Conservation (phyloP, 192 early-diverging fungal genomes). For the Coemansia guatemalensis region DNA sequence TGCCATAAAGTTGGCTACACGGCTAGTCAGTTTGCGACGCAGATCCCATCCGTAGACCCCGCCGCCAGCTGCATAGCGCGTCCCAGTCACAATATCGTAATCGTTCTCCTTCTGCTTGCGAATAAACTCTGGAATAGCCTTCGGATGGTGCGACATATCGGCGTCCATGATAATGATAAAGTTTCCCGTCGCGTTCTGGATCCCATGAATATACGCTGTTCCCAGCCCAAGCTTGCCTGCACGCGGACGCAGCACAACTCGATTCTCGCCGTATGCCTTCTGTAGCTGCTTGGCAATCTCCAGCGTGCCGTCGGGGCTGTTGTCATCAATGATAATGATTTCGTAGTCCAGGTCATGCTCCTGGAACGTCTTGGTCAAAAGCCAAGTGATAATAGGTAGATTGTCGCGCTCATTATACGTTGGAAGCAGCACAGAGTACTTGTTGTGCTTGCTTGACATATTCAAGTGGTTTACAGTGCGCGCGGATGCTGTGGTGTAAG, state of each 20-base stretch:
- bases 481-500: constrained; percentile 10
- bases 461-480: constrained; percentile 14
- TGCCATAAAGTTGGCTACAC: constrained; percentile 96
- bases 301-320: constrained; percentile 92
- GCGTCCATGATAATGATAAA: constrained; percentile 98
- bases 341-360: constrained; percentile 89
- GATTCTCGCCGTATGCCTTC: constrained; percentile 79
- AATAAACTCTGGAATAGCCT: constrained; percentile 96
- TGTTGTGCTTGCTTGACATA: constrained; percentile 51
- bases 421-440: constrained; percentile 93
- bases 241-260: constrained; percentile 89
- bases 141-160: constrained; percentile 98
- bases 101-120: constrained; percentile 79
- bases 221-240: constrained; percentile 95
- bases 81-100: constrained; percentile 93
- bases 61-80: constrained; percentile 82
- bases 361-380: constrained; percentile 83
- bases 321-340: constrained; percentile 96
- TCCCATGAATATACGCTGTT: constrained; percentile 94
- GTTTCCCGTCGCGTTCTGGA: constrained; percentile 91
- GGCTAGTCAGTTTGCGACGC: constrained; percentile 92
- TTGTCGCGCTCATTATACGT: constrained; percentile 99
- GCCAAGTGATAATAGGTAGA: constrained; percentile 92
- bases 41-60: constrained; percentile 99
- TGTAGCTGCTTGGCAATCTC: constrained; percentile 91